phyloP scores from a whole-genome alignment of 129 eudicot genomes.

The Pittosporum tobira region DNA sequence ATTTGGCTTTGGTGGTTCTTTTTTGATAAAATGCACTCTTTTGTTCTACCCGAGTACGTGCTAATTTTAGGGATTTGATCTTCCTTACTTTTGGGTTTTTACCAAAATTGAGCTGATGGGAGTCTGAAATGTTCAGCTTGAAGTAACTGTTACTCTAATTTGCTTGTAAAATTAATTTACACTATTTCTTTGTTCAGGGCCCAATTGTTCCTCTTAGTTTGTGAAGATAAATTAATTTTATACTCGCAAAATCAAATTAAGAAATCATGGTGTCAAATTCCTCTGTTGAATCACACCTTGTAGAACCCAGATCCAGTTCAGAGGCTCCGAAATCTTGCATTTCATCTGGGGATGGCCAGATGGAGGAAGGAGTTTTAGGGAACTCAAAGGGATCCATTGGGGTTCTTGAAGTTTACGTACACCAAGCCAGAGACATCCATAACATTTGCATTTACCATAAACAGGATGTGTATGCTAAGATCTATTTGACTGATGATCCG shows the following conservation, averaged over 20 bases:
- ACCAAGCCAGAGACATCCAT: slow-evolving; percentile 40
- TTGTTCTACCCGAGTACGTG: slow-evolving; percentile 11
- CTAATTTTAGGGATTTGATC: slow-evolving; percentile 4
- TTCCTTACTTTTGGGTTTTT: not conserved
- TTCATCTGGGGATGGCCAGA: slow-evolving; percentile 2
- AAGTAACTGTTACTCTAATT: not conserved
- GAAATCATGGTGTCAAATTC: slow-evolving; percentile 15
- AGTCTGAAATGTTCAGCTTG: not conserved
- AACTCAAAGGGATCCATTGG: slow-evolving; percentile 26
- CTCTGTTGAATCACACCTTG: slow-evolving; percentile 13
- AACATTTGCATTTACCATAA: slow-evolving; percentile 43
- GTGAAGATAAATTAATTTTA: slow-evolving; percentile 1
- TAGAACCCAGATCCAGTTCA: slow-evolving; percentile 10
- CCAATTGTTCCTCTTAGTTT: slow-evolving; percentile 1
- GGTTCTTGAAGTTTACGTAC: slow-evolving; percentile 35
- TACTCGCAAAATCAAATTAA: slow-evolving; percentile 12
- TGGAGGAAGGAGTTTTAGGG: slow-evolving; percentile 4
- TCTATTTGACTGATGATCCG: slow-evolving; percentile 36
- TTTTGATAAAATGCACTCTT: not conserved
- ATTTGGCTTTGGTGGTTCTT: not conserved
- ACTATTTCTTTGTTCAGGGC: slow-evolving; percentile 1
- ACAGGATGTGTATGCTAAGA: slow-evolving; percentile 48
- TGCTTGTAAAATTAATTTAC: not conserved
- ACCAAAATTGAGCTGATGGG: slow-evolving; percentile 1
- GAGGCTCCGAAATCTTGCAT: not conserved